Conservation (phyloP, 306 rosid genomes). For the Glycine latifolia region DNA sequence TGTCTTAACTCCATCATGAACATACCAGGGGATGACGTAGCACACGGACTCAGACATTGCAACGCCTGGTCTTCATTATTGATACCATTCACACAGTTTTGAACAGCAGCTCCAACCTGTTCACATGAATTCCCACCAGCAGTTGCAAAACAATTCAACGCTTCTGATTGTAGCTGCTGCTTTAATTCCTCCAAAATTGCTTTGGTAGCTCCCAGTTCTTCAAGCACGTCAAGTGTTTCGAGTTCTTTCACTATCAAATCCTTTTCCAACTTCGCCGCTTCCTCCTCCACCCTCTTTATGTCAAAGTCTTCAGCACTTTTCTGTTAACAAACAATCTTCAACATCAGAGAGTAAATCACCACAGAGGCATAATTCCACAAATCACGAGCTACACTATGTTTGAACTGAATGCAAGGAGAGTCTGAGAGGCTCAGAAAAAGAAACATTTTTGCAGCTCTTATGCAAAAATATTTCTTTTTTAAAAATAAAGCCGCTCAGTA, state of each 20-base stretch:
- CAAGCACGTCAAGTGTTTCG: slow-evolving; percentile 94
- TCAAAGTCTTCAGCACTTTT: slow-evolving; percentile 70
- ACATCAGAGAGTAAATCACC: slow-evolving; percentile 45
- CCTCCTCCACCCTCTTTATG: slow-evolving; percentile 89
- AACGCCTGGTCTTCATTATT: slow-evolving; percentile 50
- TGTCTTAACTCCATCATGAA: slow-evolving; percentile 78
- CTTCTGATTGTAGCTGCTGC: slow-evolving; percentile 80
- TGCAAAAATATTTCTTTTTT: no score
- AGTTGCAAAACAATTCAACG: slow-evolving; percentile 60
- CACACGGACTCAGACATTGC: slow-evolving; percentile 58
- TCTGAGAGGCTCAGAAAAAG: no score
- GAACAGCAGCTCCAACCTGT: slow-evolving; percentile 51
- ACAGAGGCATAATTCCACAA: neutral
- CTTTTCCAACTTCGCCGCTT: slow-evolving; percentile 93
- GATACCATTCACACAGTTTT: slow-evolving; percentile 38
- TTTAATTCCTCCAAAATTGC: slow-evolving; percentile 83
- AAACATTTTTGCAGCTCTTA: no score
- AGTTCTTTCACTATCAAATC: slow-evolving; percentile 94
- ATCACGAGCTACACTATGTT: slow-evolving; percentile 12
- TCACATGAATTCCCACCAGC: slow-evolving; percentile 50
- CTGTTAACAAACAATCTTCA: slow-evolving; percentile 59
- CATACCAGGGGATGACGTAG: slow-evolving; percentile 59
- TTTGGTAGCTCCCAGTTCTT: slow-evolving; percentile 89
- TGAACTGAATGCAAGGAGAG: neutral
- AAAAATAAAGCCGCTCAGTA: no score